Base-by-base conservation (phyloP, 2,329 filamentous ascomycete genomes). In the Xylaria sp. region DNA sequence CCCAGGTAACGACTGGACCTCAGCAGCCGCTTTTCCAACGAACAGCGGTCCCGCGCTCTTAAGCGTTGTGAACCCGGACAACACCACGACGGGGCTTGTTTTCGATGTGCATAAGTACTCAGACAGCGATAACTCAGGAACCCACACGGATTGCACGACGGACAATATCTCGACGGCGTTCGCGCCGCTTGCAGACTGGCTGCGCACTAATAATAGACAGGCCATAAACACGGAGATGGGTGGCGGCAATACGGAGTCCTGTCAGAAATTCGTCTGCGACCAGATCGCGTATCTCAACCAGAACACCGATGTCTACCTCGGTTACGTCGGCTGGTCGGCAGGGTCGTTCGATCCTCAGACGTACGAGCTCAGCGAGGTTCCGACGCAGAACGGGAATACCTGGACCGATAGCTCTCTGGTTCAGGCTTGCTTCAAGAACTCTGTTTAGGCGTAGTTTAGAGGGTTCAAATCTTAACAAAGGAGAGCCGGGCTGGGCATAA, bases 1-100 rank as follows among this genome's bases (percentile, higher is more conserved):
- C 4, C 84, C 85, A 0, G 85, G 85, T 5, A 84, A 79, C 13
- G 80, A 81, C 62, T 87, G 76, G 69, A 81, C 81, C 0, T 75
- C 74, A 6, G 80, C 80, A 0, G 71, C 57, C 7, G 64, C 69
- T 0, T 81, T 81, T 68, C 73, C 81, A 11, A 75, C 73, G 1
- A 75, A 77, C 29, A 79, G 79, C 11, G 80, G 78, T 0, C 78
- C 78, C 0, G 81, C 81, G 0, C 75, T 85, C 0, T 69, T 74
- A 3, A 76, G 71, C 3, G 78, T 85, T 17, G 81, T 73, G 38
- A 84, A 85, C 67, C 79, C 77, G 0, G 82, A 84, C 62, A 79
- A 79, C 20, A 74, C 73, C 1, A 81, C 77, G 1, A 76, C 76
- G 4, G 81, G 81, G 58, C 74, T 85, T 5, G 78, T 82, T 51